phyloP scores from a whole-genome alignment of 2,329 filamentous ascomycete genomes.

The Leptographium radiaticola region DNA sequence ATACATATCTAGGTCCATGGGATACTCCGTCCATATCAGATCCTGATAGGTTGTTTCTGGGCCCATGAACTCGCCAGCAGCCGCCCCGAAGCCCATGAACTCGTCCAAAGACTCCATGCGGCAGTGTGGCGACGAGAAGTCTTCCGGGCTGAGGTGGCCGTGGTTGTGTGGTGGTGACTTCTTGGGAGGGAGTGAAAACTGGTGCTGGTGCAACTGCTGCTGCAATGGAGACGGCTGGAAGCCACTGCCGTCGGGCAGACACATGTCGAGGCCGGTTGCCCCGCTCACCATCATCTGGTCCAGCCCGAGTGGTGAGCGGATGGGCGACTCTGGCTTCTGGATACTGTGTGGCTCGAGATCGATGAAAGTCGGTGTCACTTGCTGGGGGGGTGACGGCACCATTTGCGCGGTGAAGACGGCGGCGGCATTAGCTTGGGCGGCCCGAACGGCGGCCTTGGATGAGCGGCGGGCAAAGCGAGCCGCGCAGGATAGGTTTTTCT shows the following conservation, averaged over 20 bases:
- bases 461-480: constrained; percentile 37
- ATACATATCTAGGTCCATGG: constrained; percentile 30
- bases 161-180: constrained; percentile 18
- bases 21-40: constrained; percentile 29
- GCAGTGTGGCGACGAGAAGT: constrained; percentile 24
- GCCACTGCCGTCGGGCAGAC: constrained; percentile 3
- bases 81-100: constrained; percentile 18
- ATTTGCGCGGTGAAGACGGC: constrained; percentile 16
- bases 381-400: constrained; percentile 12
- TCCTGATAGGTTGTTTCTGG: constrained; percentile 28
- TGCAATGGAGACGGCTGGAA: neutral
- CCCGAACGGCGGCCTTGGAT: constrained; percentile 31
- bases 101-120: constrained; percentile 27
- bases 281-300: constrained; percentile 6
- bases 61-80: constrained; percentile 19
- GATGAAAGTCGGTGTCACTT: constrained; percentile 23
- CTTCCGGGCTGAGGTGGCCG: constrained; percentile 20
- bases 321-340: constrained; percentile 7
- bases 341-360: constrained; percentile 21
- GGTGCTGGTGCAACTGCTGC: constrained; percentile 1
- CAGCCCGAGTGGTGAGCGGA: neutral
- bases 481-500: constrained; percentile 34
- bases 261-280: constrained; percentile 6
- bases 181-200: constrained; percentile 13
- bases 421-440: constrained; percentile 25